A percentile compares a stretch with the other conserved stretches of the same genome.
Conservation (phyloP, 2,329 filamentous ascomycete genomes). For the Verticillium albo-atrum region DNA sequence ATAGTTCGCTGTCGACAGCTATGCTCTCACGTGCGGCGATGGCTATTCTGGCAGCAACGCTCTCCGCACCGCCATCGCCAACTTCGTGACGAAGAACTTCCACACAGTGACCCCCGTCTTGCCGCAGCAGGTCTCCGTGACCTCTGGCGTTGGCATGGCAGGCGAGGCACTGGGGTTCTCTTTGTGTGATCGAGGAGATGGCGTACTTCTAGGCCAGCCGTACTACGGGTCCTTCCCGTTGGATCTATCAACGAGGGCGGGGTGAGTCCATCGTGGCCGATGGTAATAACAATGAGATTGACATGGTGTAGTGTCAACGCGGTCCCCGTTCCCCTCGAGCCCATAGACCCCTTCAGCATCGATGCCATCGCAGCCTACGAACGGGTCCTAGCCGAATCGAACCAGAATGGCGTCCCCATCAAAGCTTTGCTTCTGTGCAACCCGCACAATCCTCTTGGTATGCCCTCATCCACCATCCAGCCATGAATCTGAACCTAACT, state of each 20-base stretch:
- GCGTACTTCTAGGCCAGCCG: constrained; percentile 26
- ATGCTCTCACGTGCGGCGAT: constrained; percentile 17
- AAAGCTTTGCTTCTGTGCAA: constrained; percentile 45
- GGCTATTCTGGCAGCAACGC: not conserved
- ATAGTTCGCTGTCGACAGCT: constrained; percentile 27
- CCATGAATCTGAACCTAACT: not conserved
- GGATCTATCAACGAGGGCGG: constrained; percentile 26
- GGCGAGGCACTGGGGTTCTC: not conserved
- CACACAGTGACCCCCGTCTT: not conserved
- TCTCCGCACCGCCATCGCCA: not conserved
- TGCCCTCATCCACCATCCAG: not conserved
- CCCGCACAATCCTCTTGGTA: constrained; percentile 45
- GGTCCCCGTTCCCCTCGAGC: constrained; percentile 37
- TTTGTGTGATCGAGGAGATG: not conserved
- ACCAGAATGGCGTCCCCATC: constrained; percentile 32
- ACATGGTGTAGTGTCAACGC: constrained; percentile 26
- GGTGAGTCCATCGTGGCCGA: not conserved
- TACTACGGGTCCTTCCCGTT: constrained; percentile 43
- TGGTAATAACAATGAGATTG: not conserved
- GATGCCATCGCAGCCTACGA: constrained; percentile 41
- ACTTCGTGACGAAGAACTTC: not conserved
- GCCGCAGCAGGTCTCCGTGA: not conserved
- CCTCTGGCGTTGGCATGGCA: not conserved
- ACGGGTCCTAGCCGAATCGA: constrained; percentile 30
- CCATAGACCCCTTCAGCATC: constrained; percentile 35